Conservation (phyloP, 306 rosid species). For the Lathyrus oleraceus region DNA sequence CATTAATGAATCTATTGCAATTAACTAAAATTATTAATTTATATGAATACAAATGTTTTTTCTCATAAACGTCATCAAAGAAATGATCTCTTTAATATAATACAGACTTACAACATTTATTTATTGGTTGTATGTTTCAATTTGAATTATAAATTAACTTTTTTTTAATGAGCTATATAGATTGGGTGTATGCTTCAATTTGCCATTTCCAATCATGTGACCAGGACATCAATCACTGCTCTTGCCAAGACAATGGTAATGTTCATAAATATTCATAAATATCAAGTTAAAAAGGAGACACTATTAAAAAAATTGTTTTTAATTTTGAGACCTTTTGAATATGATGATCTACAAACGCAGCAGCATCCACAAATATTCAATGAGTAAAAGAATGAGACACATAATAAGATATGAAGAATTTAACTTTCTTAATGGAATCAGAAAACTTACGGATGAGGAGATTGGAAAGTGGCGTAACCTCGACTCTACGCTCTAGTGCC, state of each 20-base stretch:
- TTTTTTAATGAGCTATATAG: not conserved
- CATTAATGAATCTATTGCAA: too few relatives aligned
- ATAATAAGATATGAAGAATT: not conserved
- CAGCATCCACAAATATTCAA: not conserved
- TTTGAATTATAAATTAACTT: too few relatives aligned
- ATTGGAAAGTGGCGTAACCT: not conserved
- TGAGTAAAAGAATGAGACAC: not conserved
- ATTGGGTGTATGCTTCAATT: not conserved
- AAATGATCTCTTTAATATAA: too few relatives aligned
- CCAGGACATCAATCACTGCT: not conserved
- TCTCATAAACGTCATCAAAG: too few relatives aligned
- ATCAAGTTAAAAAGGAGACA: not conserved
- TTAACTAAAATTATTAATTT: too few relatives aligned
- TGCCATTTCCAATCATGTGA: not conserved
- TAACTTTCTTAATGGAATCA: not conserved
- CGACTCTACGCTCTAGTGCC: not conserved
- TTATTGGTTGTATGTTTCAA: too few relatives aligned
- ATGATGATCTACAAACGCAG: not conserved
- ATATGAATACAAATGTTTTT: too few relatives aligned
- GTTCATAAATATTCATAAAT: too few relatives aligned
- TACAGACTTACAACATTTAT: too few relatives aligned
- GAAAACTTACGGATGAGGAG: not conserved
- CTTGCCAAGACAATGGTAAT: not conserved
- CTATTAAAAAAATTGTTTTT: too few relatives aligned
- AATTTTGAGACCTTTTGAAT: not conserved